Evolutionary conservation across 2,329 filamentous ascomycete genomes (phyloP), one percentile per base, ranked within the genome.

Genomic region (Juglanconis oblonga): DNA sequence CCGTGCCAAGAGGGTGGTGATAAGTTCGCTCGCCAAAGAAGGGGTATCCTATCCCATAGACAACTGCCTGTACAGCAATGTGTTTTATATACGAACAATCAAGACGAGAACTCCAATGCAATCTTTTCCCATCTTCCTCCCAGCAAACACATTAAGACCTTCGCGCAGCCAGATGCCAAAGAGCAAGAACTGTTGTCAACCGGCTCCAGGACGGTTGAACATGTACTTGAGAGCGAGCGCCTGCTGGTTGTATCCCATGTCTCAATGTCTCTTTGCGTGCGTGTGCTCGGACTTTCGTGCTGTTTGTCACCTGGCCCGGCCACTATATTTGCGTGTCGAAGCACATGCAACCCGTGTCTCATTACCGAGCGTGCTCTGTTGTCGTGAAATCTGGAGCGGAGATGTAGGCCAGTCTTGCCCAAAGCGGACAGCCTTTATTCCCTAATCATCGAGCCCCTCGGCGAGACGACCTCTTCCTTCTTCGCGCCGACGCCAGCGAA

Each of bases 401-500:
- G 45, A 31, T 10, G 17, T 11, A 5, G 31, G 5, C 7, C 45
- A 48, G n/a, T 48, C 42, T 51, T 32, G 48, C 24, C 55, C 29
- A 52, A 35, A 36, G 36, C 35, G 31, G 29, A 29, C n/a, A 14
- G 24, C 42, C 35, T 44, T 49, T 61, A 63, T 38, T 63, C 61
- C 55, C 58, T 61, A 55, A 63, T 63, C 10, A 52, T 31, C 11
- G 61, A 52, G 51, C 61, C 61, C 14, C 58, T 50, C 29, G 61
- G 61, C 31, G 58, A 61, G 7, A 44, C 13, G 4, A 51, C 38
- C 50, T 57, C 59, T 11, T 57, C 55, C 48, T 57, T 57, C 47
- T 64, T 62, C 52, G 61, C 58, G 4, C 53, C 59, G 8, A 55
- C 55, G 14, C 59, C 59, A 6, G 48, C 52, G 55, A 61, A 64